Evolutionary conservation across 352 stramenopile genomes (phyloP), one percentile per base, ranked within the genome.

Genomic region (Plasmopara halstedii): DNA sequence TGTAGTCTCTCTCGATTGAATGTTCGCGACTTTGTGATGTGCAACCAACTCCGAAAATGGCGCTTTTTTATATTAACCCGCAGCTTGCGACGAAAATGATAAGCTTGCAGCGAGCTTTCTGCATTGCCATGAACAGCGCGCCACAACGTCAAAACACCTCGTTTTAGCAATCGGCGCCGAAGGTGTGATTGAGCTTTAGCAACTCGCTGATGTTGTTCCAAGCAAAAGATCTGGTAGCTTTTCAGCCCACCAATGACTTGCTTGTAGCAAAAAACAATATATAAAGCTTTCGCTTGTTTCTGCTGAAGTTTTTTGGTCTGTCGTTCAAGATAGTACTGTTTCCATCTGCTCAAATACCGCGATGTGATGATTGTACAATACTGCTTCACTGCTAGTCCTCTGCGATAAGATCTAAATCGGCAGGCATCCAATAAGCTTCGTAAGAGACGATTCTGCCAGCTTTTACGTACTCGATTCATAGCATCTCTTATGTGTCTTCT

Each of bases 1-100:
- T 38, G 22, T 14, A 56, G 3, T 38, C 25, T 8, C n/a, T 52
- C 29, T 18, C 2, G 20, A 18, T 55, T 4, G 14, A 9, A n/a
- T 29, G 31, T 17, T 25, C 36, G 42, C 8, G 32, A 58, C 34
- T 31, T 36, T 2, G 23, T 13, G 22, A 36, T 47, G 9, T 6
- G 22, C 11, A 35, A 44, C 67, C 64, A 78, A 13, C 2, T 22
- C 17, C 2, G 17, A 46, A 75, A 71, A 34, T 52, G 50, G 7
- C 40, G 50, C 15, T 34, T 42, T 19, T 64, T 65, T n/a, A 57
- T n/a, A 0, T 18, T 42, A n/a, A 20, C 10, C 6, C 67, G 64
- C 15, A 27, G 11, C 3, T 54, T 59, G 8, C 58, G 62, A 2
- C 58, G 49, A 3, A 75, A 44, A 0, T 47, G 46, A 29, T 53